Base-by-base conservation (phyloP, 2,329 filamentous ascomycete species). In the Microcyclospora pomicola region DNA sequence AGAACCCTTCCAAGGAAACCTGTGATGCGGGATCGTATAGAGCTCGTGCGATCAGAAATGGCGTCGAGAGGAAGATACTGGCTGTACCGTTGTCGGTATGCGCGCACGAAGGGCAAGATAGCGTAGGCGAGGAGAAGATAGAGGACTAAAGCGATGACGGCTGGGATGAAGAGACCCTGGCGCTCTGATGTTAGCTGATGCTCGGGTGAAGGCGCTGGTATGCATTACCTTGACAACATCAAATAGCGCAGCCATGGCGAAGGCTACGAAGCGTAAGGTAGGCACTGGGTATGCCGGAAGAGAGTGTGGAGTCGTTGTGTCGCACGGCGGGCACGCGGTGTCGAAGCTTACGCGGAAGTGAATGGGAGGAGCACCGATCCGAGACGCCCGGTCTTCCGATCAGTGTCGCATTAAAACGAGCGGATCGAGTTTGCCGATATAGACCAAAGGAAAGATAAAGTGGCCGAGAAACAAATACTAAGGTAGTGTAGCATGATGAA, bases 151-250 rank as follows among this genome's bases (percentile, higher is more conserved):
- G 65, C 60, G 45, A 64, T 54, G 46, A 65, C 47, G 46, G 63
- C 59, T n/a, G 65, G 65, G n/a, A 64, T 40, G 50, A 66, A 50
- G 44, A 67, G 53, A 35, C 57, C 59, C 65, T 68, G 41, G 33
- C 32, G 28, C 41, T 40, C 38, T 24, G 12, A 29, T 32, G n/a
- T 16, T n/a, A 15, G 27, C 31, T 34, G 15, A 37, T 13, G 6
- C 28, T 10, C 12, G 28, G 24, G 3, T 12, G 5, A 31, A 19
- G 12, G 7, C 9, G n/a, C 14, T 32, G 33, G 27, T 24, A 15
- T 16, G 11, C 12, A 37, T 11, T 37, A 53, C 52, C 37, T 53
- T 53, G 38, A 51, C 35, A 6, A 53, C 43, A 31, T 48, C 46
- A 10, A 48, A 31, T 24, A 24, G 19, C 7, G 19, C 19, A 24